phyloP scores from a whole-genome alignment of 495 filamentous ascomycete species.

The Aspergillus ellipticus region DNA sequence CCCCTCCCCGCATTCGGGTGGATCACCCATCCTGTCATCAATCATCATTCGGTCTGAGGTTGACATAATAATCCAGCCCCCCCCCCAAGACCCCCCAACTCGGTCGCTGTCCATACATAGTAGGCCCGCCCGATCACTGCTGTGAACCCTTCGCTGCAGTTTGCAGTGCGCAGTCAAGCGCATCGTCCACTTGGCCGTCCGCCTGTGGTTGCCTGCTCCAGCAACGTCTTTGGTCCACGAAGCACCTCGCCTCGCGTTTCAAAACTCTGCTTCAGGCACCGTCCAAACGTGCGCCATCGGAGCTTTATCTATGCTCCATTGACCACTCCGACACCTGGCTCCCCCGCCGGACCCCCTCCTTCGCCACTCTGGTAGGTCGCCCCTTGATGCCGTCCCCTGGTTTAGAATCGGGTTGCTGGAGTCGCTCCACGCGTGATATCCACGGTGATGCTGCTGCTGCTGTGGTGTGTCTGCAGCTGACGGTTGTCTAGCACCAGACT shows the following conservation, averaged over 20 bases:
- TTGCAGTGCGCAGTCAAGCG: slow-evolving; percentile 4
- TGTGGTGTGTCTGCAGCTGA: not conserved
- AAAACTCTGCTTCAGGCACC: slow-evolving; percentile 1
- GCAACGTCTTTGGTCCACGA: not conserved
- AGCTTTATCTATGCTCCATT: not conserved
- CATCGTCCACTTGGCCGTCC: slow-evolving; percentile 21
- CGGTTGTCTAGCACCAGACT: not conserved
- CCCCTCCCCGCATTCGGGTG: not conserved
- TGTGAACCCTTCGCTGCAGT: slow-evolving; percentile 10
- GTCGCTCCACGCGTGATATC: not conserved
- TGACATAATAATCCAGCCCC: not conserved
- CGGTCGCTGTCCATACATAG: not conserved
- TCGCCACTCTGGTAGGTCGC: not conserved
- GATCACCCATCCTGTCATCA: not conserved
- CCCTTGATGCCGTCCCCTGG: not conserved
- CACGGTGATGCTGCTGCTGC: not conserved
- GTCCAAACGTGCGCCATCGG: slow-evolving; percentile 1
- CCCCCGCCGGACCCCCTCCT: not conserved
- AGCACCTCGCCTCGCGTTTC: not conserved
- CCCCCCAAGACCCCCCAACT: too few relatives aligned
- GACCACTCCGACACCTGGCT: not conserved
- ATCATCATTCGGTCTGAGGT: not conserved
- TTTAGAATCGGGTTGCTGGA: not conserved
- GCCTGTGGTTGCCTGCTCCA: slow-evolving; percentile 18
- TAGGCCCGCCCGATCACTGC: not conserved